Conservation (phyloP, 2,329 filamentous ascomycete genomes). For the Penicillium brasilianum region DNA sequence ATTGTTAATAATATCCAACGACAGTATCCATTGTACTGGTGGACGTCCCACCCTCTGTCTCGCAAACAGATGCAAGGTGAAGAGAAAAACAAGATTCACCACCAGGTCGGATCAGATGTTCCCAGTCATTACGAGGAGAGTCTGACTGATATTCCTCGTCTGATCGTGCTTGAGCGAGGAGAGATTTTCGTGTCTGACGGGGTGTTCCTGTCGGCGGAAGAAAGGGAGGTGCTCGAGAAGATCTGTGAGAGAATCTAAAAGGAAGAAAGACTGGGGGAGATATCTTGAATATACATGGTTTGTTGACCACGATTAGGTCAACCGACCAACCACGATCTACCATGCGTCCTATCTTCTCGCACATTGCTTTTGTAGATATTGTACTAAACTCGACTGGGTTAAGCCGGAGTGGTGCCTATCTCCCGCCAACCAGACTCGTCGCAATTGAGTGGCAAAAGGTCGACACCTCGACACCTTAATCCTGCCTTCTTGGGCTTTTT, state of each 20-base stretch:
- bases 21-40: constrained; percentile 73
- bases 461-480: constrained; percentile 11
- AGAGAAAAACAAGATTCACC: constrained; percentile 30
- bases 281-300: background rate
- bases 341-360: background rate
- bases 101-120: constrained; percentile 25
- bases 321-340: background rate
- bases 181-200: constrained; percentile 41
- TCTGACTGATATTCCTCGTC: constrained; percentile 30
- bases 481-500: background rate
- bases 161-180: constrained; percentile 38
- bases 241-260: constrained; percentile 42
- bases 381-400: background rate
- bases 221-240: constrained; percentile 38
- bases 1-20: constrained; percentile 72
- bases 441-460: constrained; percentile 8
- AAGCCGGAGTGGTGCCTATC: background rate
- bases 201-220: constrained; percentile 40
- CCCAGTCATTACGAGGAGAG: constrained; percentile 32
- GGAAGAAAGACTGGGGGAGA: background rate
- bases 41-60: constrained; percentile 43
- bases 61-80: constrained; percentile 18
- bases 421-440: constrained; percentile 8
- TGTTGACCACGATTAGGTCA: background rate
- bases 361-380: background rate